Evolutionary conservation across 768 basidiomycete genomes (phyloP), one percentile per base, ranked within the genome.

Genomic region (Candolleomyces efflorescens): DNA sequence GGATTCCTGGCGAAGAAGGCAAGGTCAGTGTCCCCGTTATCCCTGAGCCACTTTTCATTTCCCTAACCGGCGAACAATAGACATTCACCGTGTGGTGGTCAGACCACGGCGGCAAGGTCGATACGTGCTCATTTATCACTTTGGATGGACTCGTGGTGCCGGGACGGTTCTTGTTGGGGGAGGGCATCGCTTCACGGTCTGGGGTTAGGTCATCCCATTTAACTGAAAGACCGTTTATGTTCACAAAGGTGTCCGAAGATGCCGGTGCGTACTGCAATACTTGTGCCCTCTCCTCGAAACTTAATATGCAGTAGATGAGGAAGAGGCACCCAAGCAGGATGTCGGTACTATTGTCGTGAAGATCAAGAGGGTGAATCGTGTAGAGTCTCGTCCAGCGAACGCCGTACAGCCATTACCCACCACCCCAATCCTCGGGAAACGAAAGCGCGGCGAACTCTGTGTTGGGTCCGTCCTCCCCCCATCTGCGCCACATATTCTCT

Each of bases 101-200:
- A 41, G 87, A 90, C 63, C 73, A 79, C 55, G 86, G 81, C 32
- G 75, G 81, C 38, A 66, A 67, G 26, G 66, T 82, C 5, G 77
- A 82, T 54, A 82, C 83, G 3, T 86, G 84, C 57, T 71, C 79
- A 0, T 89, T 79, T 64, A 82, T 90, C 20, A 75, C 73, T n/a
- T 69, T 90, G 7, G 89, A 90, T 64, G 87, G 86, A 2, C 75
- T 80, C 53, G 69, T 76, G 3, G 82, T 85, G 1, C 82, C 88
- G 1, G 89, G 87, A 4, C 71, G 81, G 15, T 89, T 87, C 63
- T 66, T 89, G 17, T 77, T 72, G 27, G 87, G 87, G 5, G 56
- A 69, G 13, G 87, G 88, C 0, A 70, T 73, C n/a, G 69, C 84
- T 17, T 78, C 64, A n/a, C 77, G 87, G 27, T 65, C 73, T 52